Evolutionary conservation across 306 rosid genomes (phyloP).

Genomic region (Vicia faba): DNA sequence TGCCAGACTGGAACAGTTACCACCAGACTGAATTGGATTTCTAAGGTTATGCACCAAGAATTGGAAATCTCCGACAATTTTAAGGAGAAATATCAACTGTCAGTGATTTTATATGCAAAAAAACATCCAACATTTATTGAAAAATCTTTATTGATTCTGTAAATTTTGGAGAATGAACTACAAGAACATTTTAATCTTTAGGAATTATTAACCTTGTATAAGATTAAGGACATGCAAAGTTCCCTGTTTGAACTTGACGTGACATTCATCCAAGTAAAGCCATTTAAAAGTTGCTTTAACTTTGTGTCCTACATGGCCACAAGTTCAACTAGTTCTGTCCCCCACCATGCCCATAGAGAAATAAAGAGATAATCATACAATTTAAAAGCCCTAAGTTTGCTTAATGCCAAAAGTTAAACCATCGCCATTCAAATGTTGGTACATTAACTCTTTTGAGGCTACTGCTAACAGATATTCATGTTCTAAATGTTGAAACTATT

Average conservation of each 20-base stretch:
- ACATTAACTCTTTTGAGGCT: slow-evolving; percentile 13
- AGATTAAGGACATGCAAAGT: background rate
- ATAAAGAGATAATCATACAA: slow-evolving; percentile 19
- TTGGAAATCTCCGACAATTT: slow-evolving; percentile 14
- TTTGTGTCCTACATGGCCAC: slow-evolving; percentile 8
- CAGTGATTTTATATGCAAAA: background rate
- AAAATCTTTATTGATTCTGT: background rate
- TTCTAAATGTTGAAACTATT: slow-evolving; percentile 32
- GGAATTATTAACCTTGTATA: slow-evolving; percentile 14
- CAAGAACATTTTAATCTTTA: slow-evolving; percentile 3
- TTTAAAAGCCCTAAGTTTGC: slow-evolving; percentile 5
- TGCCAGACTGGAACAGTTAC: background rate
- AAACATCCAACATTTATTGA: slow-evolving; percentile 1
- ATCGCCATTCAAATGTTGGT: slow-evolving; percentile 1
- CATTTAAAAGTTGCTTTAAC: background rate
- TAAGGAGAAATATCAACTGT: slow-evolving; percentile 1
- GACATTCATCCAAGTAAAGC: slow-evolving; percentile 24
- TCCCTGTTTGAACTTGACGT: slow-evolving; percentile 15
- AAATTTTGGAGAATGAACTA: slow-evolving; percentile 25
- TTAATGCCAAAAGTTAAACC: slow-evolving; percentile 4
- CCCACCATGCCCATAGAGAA: slow-evolving; percentile 1
- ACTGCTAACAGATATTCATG: slow-evolving; percentile 24
- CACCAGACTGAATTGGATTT: slow-evolving; percentile 12
- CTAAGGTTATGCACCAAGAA: slow-evolving; percentile 20
- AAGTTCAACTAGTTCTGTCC: slow-evolving; percentile 18